A percentile compares a stretch with the other conserved stretches of the same genome.
Conservation (phyloP, 2,329 filamentous ascomycete genomes). For the Gyromitra esculenta region DNA sequence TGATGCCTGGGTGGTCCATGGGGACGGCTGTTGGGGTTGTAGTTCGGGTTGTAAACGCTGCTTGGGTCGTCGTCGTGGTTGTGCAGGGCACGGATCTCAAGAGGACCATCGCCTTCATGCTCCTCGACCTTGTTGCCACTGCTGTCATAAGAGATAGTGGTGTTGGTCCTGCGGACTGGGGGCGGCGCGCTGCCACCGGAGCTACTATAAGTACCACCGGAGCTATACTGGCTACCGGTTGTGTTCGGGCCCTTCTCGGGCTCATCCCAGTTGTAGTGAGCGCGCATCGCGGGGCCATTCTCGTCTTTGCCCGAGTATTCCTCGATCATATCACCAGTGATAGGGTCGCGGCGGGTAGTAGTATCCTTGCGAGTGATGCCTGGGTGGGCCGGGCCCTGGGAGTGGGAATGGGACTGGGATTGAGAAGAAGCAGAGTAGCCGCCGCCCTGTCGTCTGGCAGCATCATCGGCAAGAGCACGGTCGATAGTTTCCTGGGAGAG, state of each 20-base stretch:
- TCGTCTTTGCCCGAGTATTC: slow-evolving; percentile 35
- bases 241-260: slow-evolving; percentile 24
- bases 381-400: slow-evolving; percentile 16
- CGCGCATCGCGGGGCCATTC: slow-evolving; percentile 20
- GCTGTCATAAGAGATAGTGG: slow-evolving; percentile 11
- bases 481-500: slow-evolving; percentile 30
- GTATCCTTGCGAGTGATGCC: slow-evolving; percentile 34
- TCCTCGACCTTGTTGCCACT: slow-evolving; percentile 39
- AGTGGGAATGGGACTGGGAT: background rate
- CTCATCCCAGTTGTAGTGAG: slow-evolving; percentile 46
- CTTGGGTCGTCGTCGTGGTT: slow-evolving; percentile 41
- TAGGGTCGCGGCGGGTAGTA: slow-evolving; percentile 37
- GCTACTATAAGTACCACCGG: background rate
- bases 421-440: background rate
- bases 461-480: slow-evolving; percentile 1
- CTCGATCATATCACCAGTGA: slow-evolving; percentile 42
- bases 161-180: slow-evolving; percentile 33
- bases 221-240: background rate
- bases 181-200: background rate
- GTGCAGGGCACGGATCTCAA: slow-evolving; percentile 29
- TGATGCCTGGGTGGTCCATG: background rate
- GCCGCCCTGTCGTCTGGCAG: background rate
- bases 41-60: slow-evolving; percentile 16
- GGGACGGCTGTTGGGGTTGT: slow-evolving; percentile 10
- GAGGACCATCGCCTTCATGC: slow-evolving; percentile 28